Conservation (phyloP, 2,329 filamentous ascomycete species). For the Apiospora kogelbergensis region DNA sequence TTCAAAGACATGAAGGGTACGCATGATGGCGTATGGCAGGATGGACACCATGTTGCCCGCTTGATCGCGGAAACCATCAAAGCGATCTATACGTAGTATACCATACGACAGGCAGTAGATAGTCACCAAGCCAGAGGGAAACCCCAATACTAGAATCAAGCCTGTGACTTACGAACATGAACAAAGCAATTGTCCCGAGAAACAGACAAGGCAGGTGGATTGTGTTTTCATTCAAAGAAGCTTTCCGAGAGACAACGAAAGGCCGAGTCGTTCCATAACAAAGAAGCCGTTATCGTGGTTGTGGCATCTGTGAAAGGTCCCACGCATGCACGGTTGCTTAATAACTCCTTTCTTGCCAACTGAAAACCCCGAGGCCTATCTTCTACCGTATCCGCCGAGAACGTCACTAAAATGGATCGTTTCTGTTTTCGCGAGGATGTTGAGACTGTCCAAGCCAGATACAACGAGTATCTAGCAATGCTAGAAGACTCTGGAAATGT, state of each 20-base stretch:
- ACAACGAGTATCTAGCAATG: too few relatives aligned
- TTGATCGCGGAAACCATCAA: neutral
- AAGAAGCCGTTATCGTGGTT: neutral
- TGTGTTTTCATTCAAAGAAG: neutral
- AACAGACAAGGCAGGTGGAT: neutral
- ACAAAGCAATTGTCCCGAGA: neutral
- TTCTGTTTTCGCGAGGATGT: too few relatives aligned
- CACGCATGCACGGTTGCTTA: neutral
- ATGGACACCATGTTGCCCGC: constrained; percentile 37
- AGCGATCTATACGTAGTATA: neutral
- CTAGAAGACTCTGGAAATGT: too few relatives aligned
- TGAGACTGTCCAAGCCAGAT: too few relatives aligned
- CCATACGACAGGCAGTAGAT: neutral
- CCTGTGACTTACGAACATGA: neutral
- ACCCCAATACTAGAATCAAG: too few relatives aligned
- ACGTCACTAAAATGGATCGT: neutral
- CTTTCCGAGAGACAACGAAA: neutral
- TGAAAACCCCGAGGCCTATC: neutral
- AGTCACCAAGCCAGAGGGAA: neutral
- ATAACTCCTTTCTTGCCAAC: too few relatives aligned
- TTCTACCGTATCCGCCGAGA: too few relatives aligned
- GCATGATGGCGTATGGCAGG: constrained; percentile 65
- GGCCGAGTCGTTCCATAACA: neutral
- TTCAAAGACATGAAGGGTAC: constrained; percentile 51
- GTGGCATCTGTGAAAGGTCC: neutral